Percentiles rank a stretch among this genome's conserved stretches.
phyloP scores from a whole-genome alignment of 2,329 filamentous ascomycete species.

The Arthrobotrys pseudoclavata region DNA sequence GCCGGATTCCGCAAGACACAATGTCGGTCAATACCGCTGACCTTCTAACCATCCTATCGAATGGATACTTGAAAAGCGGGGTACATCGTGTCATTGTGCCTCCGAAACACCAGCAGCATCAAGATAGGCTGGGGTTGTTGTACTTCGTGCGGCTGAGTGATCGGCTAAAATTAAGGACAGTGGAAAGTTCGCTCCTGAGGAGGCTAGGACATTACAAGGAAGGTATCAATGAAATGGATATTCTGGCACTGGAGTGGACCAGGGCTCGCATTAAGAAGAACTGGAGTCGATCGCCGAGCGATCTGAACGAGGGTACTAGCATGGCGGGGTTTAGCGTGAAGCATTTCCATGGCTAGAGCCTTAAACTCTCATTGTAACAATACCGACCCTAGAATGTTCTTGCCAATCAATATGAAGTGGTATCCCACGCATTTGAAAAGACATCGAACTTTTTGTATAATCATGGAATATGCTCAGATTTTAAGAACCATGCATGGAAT shows the following conservation, averaged over 20 bases:
- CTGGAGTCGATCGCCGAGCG: slow-evolving; percentile 47
- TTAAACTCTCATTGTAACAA: neutral
- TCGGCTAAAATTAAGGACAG: slow-evolving; percentile 65
- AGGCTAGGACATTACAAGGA: slow-evolving; percentile 44
- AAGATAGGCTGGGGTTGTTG: slow-evolving; percentile 69
- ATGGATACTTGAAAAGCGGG: slow-evolving; percentile 68
- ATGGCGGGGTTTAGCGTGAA: slow-evolving; percentile 55
- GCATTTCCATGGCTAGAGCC: slow-evolving; percentile 44
- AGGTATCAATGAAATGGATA: slow-evolving; percentile 47
- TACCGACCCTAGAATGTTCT: neutral
- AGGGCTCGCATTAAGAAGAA: slow-evolving; percentile 53
- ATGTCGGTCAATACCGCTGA: slow-evolving; percentile 71
- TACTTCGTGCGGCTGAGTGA: slow-evolving; percentile 70
- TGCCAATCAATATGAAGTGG: neutral
- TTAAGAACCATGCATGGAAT: neutral
- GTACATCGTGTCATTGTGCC: slow-evolving; percentile 68
- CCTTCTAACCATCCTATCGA: slow-evolving; percentile 69
- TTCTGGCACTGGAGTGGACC: slow-evolving; percentile 50
- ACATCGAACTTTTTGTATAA: neutral
- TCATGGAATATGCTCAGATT: no score
- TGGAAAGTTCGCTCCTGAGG: slow-evolving; percentile 66
- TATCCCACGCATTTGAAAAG: neutral
- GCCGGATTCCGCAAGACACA: slow-evolving; percentile 69
- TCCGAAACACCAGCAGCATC: slow-evolving; percentile 67
- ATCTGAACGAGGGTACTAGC: slow-evolving; percentile 31